Percentiles rank a stretch among this genome's conserved stretches.
These are phyloP conservation scores for Colletotrichum sp. DNA, from an alignment of 2,329 filamentous ascomycete species.

Conservation along the genomic window DNA sequence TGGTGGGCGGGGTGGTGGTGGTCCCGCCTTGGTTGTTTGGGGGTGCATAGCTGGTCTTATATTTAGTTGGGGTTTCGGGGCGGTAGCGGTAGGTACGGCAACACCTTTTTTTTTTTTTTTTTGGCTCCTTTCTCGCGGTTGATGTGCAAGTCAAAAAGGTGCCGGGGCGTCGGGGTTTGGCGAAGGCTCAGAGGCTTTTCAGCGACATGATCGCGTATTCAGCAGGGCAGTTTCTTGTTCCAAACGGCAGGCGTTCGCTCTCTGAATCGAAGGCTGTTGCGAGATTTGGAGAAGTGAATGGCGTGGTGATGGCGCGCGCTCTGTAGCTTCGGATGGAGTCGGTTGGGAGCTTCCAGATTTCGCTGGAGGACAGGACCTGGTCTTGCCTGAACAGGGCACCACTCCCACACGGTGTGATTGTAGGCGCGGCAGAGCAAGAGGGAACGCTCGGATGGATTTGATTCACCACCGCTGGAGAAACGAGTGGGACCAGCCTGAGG, in stretches of 20 bases:
- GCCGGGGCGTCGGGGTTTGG: not conserved
- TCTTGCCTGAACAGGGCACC: not conserved
- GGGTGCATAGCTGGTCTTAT: slow-evolving; percentile 10
- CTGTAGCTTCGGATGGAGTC: not conserved
- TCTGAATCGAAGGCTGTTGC: not conserved
- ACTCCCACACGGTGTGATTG: slow-evolving; percentile 5
- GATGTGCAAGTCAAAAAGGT: slow-evolving; percentile 8
- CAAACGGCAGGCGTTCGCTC: not conserved
- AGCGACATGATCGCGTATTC: slow-evolving; percentile 23
- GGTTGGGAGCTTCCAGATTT: slow-evolving; percentile 9
- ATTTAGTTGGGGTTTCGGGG: not conserved
- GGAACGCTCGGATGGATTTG: slow-evolving; percentile 14
- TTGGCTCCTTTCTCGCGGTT: not conserved
- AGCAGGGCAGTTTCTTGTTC: not conserved
- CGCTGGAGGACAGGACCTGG: not conserved
- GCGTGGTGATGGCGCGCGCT: not conserved
- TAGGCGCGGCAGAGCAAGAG: slow-evolving; percentile 5
- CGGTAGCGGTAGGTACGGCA: slow-evolving; percentile 3
- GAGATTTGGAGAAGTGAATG: not conserved
- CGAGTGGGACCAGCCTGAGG: slow-evolving; percentile 17
- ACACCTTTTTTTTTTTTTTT: not conserved
- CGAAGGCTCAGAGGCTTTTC: slow-evolving; percentile 18
- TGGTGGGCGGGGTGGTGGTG: slow-evolving; percentile 1
- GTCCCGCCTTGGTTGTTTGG: not conserved
- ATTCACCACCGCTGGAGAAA: slow-evolving; percentile 18